Evolutionary conservation across 306 rosid genomes (phyloP), one percentile per base, ranked within the genome.

Genomic region (Glycine soja): DNA sequence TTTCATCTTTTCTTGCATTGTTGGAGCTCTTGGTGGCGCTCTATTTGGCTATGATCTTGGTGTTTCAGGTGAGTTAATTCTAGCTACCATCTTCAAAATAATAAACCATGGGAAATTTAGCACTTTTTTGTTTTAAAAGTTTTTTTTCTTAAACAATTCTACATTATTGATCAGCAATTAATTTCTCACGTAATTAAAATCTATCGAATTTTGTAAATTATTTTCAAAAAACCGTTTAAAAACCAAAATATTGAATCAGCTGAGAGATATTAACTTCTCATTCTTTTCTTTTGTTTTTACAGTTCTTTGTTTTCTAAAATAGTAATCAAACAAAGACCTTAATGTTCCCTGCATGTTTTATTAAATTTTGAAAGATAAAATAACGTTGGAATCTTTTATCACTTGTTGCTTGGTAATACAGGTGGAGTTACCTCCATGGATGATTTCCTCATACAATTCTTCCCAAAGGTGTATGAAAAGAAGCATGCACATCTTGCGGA

Each of bases 401-500:
- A 57, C 66, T 16, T 59, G 40, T 59, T 59, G n/a, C 66, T 30
- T 61, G 43, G n/a, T 30, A 32, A 61, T 64, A 6, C 76, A 92
- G 98, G 98, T 77, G 98, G 98, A 18, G 98, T 92, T 50, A 94
- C 98, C n/a, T 92, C 98, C 58, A 94, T 94, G 98, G 97, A 94
- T 75, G 98, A 94, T 78, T 94, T 94, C 81, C 88, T 94, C 9
- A 70, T 50, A 78, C 87, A 92, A 15, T 94, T 94, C 88, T 94
- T 94, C 82, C 97, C 98, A 0, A 19, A 84, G 4, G 90, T 92
- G 70, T 89, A 90, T 53, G 83, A 80, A 68, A 90, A 92, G 72
- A 94, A 94, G 84, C 97, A 88, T 6, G 34, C 65, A 47, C 94
- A 90, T 72, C 89, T 85, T 13, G 30, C 61, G 8, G 98, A 94